phyloP scores from a whole-genome alignment of 352 stramenopile genomes.

The Albugo laibachii region DNA sequence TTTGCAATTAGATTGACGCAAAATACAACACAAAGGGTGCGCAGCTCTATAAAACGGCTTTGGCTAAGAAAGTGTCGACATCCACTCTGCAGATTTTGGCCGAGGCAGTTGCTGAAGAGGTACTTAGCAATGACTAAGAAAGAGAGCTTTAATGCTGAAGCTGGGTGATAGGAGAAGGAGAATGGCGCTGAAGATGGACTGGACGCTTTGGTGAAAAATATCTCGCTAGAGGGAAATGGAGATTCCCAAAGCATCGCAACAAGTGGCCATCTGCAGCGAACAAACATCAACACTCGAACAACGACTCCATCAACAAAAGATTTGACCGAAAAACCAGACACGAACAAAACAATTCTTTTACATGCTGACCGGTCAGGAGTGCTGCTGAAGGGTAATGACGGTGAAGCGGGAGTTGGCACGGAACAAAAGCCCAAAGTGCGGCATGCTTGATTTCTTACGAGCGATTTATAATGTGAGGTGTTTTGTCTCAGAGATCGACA shows the following conservation, averaged over 20 bases:
- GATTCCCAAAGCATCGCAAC: conserved; percentile 9
- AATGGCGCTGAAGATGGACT: conserved; percentile 42
- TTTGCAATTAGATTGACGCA: conserved; percentile 46
- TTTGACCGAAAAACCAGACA: no score
- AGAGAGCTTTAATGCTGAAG: not conserved
- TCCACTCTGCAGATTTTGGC: conserved; percentile 35
- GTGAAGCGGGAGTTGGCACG: conserved; percentile 18
- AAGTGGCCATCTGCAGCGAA: conserved; percentile 31
- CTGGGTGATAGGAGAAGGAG: conserved; percentile 8
- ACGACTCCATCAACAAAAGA: no score
- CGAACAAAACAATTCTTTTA: conserved; percentile 13
- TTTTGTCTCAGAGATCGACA: conserved; percentile 16
- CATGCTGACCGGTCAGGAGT: conserved; percentile 49
- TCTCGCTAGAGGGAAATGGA: conserved; percentile 7
- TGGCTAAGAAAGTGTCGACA: conserved; percentile 71
- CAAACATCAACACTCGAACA: not conserved
- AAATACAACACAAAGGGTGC: conserved; percentile 85
- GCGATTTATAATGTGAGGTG: no score
- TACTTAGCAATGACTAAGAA: not conserved
- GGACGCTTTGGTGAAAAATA: conserved; percentile 63
- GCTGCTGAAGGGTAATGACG: conserved; percentile 38
- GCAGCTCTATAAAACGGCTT: conserved; percentile 68
- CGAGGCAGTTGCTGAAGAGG: conserved; percentile 11
- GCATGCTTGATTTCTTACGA: no score
- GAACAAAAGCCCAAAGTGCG: conserved; percentile 20